Evolutionary conservation across 2,329 filamentous ascomycete species (phyloP), one percentile per base, ranked within the genome.

Genomic region (Scortechinia acanthostroma): DNA sequence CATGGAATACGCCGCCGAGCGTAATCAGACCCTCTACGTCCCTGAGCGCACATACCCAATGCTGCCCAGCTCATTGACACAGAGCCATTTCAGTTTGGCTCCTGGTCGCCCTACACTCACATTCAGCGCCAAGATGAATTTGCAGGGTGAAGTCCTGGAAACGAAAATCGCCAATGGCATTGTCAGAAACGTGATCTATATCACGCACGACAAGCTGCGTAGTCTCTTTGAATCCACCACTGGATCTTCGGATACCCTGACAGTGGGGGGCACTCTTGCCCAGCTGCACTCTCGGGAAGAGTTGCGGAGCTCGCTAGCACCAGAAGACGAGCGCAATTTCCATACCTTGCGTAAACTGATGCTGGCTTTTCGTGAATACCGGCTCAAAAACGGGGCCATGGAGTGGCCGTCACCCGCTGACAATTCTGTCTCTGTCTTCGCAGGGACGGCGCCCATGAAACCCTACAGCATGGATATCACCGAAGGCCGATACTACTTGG

Each of bases 41-140:
- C 76, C 75, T 0, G 74, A 80, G 50, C 60, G 68, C 22, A 63
- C 67, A 4, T 80, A 74, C 50, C 70, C 72, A 6, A 80, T 83
- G 73, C 52, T 83, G 16, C 76, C 77, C 1, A 56, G 56, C 2
- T 65, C 64, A 55, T 54, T 73, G 4, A 68, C 73, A 0, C 60
- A 70, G n/a, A 53, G 56, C 1, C 57, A 73, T 47, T 77, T 83
- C 57, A 80, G 75, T 55, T 60, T 84, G 42, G 65, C 57, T 2
- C 58, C 58, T 4, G 60, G 73, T 37, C 67, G 76, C n/a, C 77
- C 78, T 2, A 72, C 71, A 14, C 58, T 84, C 22, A 83, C 80
- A 1, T 77, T 83, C 54, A 82, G 77, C 52, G 73, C 74, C 4
- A 71, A 70, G 47, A 55, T 83, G 33, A 67, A 77, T 48, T 50